These are phyloP conservation scores for Neoboletus subvelutipes DNA, from an alignment of 768 basidiomycete genomes.

Conservation along the genomic window DNA sequence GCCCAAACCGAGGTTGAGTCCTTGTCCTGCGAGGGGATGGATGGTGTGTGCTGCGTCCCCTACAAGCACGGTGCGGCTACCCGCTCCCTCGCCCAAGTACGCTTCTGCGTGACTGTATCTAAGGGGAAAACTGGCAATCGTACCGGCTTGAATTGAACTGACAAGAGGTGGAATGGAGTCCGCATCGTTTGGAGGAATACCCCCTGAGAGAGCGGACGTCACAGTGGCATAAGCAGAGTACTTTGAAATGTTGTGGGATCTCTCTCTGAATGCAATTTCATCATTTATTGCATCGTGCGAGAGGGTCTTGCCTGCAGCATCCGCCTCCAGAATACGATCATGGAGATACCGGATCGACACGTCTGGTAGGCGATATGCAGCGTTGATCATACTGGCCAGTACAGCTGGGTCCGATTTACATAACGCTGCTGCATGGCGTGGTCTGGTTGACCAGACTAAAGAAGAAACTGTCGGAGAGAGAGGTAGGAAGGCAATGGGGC, in stretches of 20 bases:
- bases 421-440: slow-evolving; percentile 67
- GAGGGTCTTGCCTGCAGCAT: slow-evolving; percentile 44
- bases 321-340: slow-evolving; percentile 55
- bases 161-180: slow-evolving; percentile 75
- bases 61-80: slow-evolving; percentile 77
- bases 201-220: slow-evolving; percentile 34
- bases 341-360: slow-evolving; percentile 70
- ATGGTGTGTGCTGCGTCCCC: slow-evolving; percentile 96
- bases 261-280: slow-evolving; percentile 74
- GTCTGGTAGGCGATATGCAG: slow-evolving; percentile 83
- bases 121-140: slow-evolving; percentile 88
- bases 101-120: slow-evolving; percentile 81
- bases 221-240: slow-evolving; percentile 63
- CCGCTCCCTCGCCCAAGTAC: slow-evolving; percentile 74
- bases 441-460: slow-evolving; percentile 92
- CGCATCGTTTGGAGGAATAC: slow-evolving; percentile 59
- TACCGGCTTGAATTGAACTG: slow-evolving; percentile 62
- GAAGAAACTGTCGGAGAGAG: slow-evolving; percentile 77
- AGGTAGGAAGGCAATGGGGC: slow-evolving; percentile 94
- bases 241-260: slow-evolving; percentile 61
- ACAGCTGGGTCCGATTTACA: slow-evolving; percentile 62
- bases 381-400: slow-evolving; percentile 78
- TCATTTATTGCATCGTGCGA: slow-evolving; percentile 49
- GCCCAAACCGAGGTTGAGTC: slow-evolving; percentile 88
- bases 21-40: slow-evolving; percentile 95